Evolutionary conservation across 495 filamentous ascomycete species (phyloP).

Genomic region (Halenospora varia): DNA sequence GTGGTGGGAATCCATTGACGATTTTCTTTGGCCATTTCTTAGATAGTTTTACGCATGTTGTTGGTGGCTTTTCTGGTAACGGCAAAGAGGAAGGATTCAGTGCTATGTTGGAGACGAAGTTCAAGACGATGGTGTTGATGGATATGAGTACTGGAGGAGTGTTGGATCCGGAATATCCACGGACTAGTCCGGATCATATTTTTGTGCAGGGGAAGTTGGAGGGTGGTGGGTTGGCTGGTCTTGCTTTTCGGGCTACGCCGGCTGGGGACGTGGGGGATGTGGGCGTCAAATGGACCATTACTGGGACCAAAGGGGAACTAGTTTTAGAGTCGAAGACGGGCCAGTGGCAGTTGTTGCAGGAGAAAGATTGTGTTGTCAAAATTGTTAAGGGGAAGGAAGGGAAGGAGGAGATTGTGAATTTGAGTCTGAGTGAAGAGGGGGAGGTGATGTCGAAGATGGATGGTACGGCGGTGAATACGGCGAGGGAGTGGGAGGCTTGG

Average conservation of each 20-base stretch:
- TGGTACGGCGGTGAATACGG: not conserved
- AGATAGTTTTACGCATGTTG: slow-evolving; percentile 29
- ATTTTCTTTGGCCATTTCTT: slow-evolving; percentile 32
- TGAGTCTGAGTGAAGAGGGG: not conserved
- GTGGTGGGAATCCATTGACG: slow-evolving; percentile 24
- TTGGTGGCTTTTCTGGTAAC: slow-evolving; percentile 31
- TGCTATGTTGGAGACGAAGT: slow-evolving; percentile 31
- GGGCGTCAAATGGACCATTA: slow-evolving; percentile 38
- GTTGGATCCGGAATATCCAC: slow-evolving; percentile 22
- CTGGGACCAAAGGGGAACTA: slow-evolving; percentile 43
- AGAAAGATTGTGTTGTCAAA: not conserved
- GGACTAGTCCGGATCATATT: slow-evolving; percentile 37
- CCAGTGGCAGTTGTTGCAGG: not conserved
- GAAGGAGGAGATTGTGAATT: not conserved
- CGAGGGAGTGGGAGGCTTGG: slow-evolving; percentile 7
- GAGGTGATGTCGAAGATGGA: not conserved
- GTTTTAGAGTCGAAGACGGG: slow-evolving; percentile 28
- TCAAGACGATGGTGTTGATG: slow-evolving; percentile 26
- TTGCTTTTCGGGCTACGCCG: slow-evolving; percentile 31
- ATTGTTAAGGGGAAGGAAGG: not conserved
- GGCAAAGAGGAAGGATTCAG: slow-evolving; percentile 9
- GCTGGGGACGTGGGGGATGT: slow-evolving; percentile 26
- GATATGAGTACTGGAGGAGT: slow-evolving; percentile 21
- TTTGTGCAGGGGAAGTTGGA: slow-evolving; percentile 38
- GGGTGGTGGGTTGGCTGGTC: slow-evolving; percentile 31